Conservation (phyloP, 2,329 filamentous ascomycete species). For the Aspergillus brunneoviolaceus region DNA sequence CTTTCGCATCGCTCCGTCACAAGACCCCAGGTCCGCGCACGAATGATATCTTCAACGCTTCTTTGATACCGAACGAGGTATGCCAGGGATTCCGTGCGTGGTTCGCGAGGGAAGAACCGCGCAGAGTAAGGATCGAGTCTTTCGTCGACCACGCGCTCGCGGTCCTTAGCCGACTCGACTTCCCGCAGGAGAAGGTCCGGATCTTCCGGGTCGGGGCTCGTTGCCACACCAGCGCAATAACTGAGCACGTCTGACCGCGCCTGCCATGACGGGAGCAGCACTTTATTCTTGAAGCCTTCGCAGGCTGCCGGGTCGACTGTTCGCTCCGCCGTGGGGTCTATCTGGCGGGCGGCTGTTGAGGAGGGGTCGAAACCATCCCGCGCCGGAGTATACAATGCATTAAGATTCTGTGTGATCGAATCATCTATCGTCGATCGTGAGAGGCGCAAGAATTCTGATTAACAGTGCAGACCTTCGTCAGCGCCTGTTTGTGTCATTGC, state of each 20-base stretch:
- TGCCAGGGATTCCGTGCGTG: constrained; percentile 77
- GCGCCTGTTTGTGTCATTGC: background rate
- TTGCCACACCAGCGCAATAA: constrained; percentile 87
- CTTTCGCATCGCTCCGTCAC: constrained; percentile 72
- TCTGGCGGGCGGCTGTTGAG: constrained; percentile 66
- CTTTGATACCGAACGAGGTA: constrained; percentile 66
- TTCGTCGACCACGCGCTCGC: constrained; percentile 79
- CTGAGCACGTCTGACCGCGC: constrained; percentile 76
- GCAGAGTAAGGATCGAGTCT: constrained; percentile 81
- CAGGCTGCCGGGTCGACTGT: constrained; percentile 65
- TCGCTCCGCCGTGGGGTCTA: constrained; percentile 49
- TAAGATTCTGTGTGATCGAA: constrained; percentile 88
- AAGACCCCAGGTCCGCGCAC: constrained; percentile 77
- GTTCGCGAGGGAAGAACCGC: constrained; percentile 72
- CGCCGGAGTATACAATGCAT: constrained; percentile 78
- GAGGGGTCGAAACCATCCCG: constrained; percentile 71
- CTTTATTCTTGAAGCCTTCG: constrained; percentile 67
- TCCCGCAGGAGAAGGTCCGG: constrained; percentile 71
- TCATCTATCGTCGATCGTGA: constrained; percentile 87
- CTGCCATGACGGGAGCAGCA: constrained; percentile 89
- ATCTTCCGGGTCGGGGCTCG: constrained; percentile 81
- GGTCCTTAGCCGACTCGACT: constrained; percentile 67
- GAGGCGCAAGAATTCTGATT: constrained; percentile 80
- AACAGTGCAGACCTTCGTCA: constrained; percentile 11
- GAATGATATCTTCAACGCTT: constrained; percentile 74